Evolutionary conservation across 179 eudicot genomes (phyloP).

Genomic region (Amaranthus tricolor): DNA sequence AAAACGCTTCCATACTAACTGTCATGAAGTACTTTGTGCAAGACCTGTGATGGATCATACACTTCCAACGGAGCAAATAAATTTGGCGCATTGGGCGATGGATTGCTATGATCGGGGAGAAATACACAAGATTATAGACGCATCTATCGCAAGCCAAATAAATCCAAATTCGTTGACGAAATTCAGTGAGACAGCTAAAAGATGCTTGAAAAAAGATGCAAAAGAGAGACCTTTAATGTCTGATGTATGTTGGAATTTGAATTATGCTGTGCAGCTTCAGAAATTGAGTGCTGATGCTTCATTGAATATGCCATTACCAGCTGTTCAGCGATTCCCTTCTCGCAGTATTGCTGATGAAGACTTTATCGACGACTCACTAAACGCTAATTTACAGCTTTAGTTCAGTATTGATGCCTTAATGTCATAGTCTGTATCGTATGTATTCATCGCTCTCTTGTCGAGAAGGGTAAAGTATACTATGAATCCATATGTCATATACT

Average conservation of each 20-base stretch:
- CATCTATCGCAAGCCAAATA: conserved; percentile 48
- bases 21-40: conserved; percentile 58
- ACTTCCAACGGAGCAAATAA: conserved; percentile 40
- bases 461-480: not conserved
- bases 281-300: conserved; percentile 33
- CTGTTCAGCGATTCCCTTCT: conserved; percentile 38
- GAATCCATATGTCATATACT: too few relatives aligned
- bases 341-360: conserved; percentile 15
- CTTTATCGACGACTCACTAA: conserved; percentile 8
- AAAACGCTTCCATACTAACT: too few relatives aligned
- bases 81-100: conserved; percentile 52
- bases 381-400: not conserved
- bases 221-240: conserved; percentile 35
- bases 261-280: conserved; percentile 32
- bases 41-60: conserved; percentile 41
- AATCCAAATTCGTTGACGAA: conserved; percentile 42
- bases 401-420: too few relatives aligned
- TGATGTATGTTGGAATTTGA: conserved; percentile 37
- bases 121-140: conserved; percentile 52
- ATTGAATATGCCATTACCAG: conserved; percentile 32
- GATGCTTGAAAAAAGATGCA: conserved; percentile 24
- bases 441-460: too few relatives aligned
- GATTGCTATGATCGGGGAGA: conserved; percentile 34
- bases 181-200: conserved; percentile 33
- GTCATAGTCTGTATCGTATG: too few relatives aligned